Percentiles rank a stretch among this genome's conserved stretches.
Conservation (phyloP, 805 yeast species). For the Pichia paraexigua region DNA sequence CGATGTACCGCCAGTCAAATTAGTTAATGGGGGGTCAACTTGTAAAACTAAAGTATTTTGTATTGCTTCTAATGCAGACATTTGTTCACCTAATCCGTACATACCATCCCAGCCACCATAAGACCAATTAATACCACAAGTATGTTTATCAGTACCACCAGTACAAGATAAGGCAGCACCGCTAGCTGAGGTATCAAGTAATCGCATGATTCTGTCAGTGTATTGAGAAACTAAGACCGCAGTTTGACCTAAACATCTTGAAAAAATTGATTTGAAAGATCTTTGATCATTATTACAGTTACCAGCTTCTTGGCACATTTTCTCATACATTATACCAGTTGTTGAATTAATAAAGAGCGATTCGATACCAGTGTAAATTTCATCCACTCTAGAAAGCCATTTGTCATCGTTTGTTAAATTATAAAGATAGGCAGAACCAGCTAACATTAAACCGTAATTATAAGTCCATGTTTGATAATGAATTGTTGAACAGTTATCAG, state of each 20-base stretch:
- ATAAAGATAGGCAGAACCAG: constrained; percentile 66
- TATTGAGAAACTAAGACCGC: constrained; percentile 46
- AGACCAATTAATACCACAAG: constrained; percentile 78
- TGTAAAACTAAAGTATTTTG: constrained; percentile 34
- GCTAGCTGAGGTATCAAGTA: constrained; percentile 36
- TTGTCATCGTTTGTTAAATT: constrained; percentile 43
- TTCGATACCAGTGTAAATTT: constrained; percentile 31
- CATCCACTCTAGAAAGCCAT: constrained; percentile 35
- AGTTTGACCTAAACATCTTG: constrained; percentile 56
- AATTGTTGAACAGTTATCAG: constrained; percentile 39
- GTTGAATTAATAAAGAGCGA: constrained; percentile 37
- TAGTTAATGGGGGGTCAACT: constrained; percentile 53
- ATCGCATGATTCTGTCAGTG: constrained; percentile 31
- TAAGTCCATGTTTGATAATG: constrained; percentile 56
- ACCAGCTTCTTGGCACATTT: constrained; percentile 45
- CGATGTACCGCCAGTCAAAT: constrained; percentile 62
- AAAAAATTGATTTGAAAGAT: constrained; percentile 61
- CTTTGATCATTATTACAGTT: constrained; percentile 70
- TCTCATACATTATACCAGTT: constrained; percentile 47
- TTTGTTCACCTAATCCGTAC: constrained; percentile 82
- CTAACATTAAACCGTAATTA: constrained; percentile 57
- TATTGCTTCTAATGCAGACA: constrained; percentile 63
- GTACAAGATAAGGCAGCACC: constrained; percentile 76
- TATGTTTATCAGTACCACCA: constrained; percentile 80
- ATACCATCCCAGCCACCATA: constrained; percentile 50